Conservation (phyloP, 2,329 filamentous ascomycete species). For the Colletotrichum paranaense region DNA sequence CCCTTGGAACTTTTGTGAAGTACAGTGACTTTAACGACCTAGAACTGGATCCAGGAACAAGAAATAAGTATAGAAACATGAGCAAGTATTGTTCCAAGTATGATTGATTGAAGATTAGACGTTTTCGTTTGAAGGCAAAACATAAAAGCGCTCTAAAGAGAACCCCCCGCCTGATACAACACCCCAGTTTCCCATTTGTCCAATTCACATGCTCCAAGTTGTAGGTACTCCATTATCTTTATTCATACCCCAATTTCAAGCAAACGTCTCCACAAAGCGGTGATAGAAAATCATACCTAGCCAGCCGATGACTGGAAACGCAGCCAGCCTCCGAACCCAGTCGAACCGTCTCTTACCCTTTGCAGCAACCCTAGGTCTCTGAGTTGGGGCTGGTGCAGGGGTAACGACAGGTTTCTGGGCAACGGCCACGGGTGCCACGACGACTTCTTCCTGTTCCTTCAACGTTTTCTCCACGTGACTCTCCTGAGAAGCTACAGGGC, state of each 20-base stretch:
- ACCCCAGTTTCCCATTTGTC: neutral
- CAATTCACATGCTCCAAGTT: neutral
- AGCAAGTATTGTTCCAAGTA: neutral
- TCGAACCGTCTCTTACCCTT: slow-evolving; percentile 1
- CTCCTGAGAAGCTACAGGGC: neutral
- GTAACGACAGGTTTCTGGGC: neutral
- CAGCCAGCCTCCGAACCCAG: slow-evolving; percentile 28
- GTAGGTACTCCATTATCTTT: neutral
- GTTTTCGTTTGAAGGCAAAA: neutral
- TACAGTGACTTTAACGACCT: slow-evolving; percentile 7
- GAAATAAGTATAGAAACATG: neutral
- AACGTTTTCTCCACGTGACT: neutral
- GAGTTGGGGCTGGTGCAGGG: neutral
- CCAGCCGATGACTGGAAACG: slow-evolving; percentile 21
- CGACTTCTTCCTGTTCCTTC: neutral
- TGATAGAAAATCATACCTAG: slow-evolving; percentile 27
- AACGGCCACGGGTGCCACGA: neutral
- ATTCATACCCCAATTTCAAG: neutral
- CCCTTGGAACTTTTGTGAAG: neutral
- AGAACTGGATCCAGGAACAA: neutral
- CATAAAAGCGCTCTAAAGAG: neutral
- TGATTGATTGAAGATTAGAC: slow-evolving; percentile 12
- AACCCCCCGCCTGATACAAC: neutral
- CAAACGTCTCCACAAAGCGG: slow-evolving; percentile 22
- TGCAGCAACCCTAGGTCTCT: neutral